Percentiles rank a stretch among this genome's conserved stretches.
phyloP scores from a whole-genome alignment of 768 basidiomycete genomes.

The Cubamyces sp. region DNA sequence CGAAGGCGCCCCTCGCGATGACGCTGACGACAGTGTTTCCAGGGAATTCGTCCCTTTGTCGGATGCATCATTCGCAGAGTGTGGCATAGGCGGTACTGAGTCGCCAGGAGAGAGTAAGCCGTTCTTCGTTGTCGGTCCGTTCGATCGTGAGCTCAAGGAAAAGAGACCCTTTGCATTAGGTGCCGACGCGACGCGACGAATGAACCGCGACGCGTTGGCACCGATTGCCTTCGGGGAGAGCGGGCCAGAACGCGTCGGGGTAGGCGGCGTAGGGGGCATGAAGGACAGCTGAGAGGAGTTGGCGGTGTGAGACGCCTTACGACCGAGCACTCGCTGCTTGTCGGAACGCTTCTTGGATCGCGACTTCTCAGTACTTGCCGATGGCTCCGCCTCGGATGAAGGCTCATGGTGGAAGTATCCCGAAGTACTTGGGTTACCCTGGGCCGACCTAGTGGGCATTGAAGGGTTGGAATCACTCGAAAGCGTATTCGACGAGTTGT shows the following conservation, averaged over 20 bases:
- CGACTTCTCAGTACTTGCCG: constrained; percentile 18
- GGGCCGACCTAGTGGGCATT: constrained; percentile 30
- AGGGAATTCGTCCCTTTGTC: constrained; percentile 71
- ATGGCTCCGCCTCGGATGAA: constrained; percentile 23
- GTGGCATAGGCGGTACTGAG: constrained; percentile 56
- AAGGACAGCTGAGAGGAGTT: constrained; percentile 55
- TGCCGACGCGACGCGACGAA: constrained; percentile 94
- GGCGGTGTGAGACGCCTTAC: constrained; percentile 49
- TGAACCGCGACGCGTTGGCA: constrained; percentile 82
- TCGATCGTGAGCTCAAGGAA: constrained; percentile 57
- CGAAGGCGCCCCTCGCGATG: constrained; percentile 59
- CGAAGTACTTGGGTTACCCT: constrained; percentile 27
- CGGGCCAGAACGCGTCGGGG: constrained; percentile 48
- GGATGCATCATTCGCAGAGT: constrained; percentile 48
- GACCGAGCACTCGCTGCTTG: constrained; percentile 35
- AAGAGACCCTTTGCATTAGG: constrained; percentile 96
- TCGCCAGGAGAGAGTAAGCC: constrained; percentile 77
- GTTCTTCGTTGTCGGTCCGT: constrained; percentile 67
- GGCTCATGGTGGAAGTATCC: constrained; percentile 30
- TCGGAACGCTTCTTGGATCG: constrained; percentile 37
- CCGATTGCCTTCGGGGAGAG: constrained; percentile 71
- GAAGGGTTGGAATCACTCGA: constrained; percentile 69
- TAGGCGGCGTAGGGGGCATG: constrained; percentile 39
- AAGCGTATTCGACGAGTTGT: constrained; percentile 76
- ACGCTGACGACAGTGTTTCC: constrained; percentile 79